A percentile compares a stretch with the other conserved stretches of the same genome.
Evolutionary conservation across 345 rosid species (phyloP).

Genomic region (Eucalyptus microcorys): DNA sequence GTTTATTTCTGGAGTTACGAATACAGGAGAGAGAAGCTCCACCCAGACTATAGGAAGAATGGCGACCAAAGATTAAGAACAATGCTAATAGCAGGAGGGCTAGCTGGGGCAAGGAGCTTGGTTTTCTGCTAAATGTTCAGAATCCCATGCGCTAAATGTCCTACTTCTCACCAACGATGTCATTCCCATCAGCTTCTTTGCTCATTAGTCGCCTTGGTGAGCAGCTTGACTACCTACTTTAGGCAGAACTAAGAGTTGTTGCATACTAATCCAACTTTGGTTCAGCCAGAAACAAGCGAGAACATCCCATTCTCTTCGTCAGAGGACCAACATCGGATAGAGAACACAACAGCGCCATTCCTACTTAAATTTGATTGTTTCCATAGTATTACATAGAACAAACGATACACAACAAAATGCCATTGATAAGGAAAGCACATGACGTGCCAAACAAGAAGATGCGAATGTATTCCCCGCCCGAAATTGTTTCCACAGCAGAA

Average conservation of each 20-base stretch:
- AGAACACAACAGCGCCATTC: neutral
- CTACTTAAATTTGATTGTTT: neutral
- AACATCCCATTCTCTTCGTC: neutral
- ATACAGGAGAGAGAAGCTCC: conserved; percentile 61
- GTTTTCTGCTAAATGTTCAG: conserved; percentile 33
- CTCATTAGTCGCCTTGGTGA: neutral
- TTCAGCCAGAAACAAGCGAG: neutral
- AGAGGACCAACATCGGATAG: neutral
- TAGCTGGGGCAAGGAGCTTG: conserved; percentile 93
- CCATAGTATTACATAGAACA: neutral
- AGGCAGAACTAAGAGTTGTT: neutral
- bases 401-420: neutral
- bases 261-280: neutral
- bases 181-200: neutral
- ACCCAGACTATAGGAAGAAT: conserved; percentile 80
- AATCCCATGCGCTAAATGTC: neutral
- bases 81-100: conserved; percentile 75
- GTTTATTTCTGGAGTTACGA: conserved; percentile 91
- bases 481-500: neutral
- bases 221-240: neutral
- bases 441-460: neutral
- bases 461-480: neutral
- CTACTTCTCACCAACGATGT: neutral
- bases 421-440: neutral
- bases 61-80: conserved; percentile 58